Evolutionary conservation across 805 yeast genomes (phyloP), one percentile per base, ranked within the genome.

Genomic region (Teunomyces gatunensis): DNA sequence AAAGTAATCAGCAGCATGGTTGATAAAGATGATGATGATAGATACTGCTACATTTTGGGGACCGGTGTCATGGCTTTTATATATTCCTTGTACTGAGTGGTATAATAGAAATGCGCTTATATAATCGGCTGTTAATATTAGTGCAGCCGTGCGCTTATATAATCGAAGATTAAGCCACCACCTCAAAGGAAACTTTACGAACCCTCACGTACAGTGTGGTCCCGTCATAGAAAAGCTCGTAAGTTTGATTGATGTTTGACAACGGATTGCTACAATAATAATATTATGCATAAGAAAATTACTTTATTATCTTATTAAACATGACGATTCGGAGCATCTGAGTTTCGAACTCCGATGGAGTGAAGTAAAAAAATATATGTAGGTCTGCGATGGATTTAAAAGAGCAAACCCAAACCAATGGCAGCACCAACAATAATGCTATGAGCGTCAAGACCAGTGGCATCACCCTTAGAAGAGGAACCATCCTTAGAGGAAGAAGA

Each of bases 401-500:
- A 48, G 54, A 21, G 54, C 54, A 39, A 47, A 42, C 15, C 50
- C 45, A 17, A 49, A 36, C 53, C 53, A 6, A 45, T 36, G 11
- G 39, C n/a, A 27, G 50, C 42, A 46, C 50, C 40, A 27, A 32
- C 36, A 25, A 37, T 41, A 28, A 45, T 21, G 13, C 42, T 47
- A 10, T 44, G 44, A 15, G 49, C 39, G 23, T 35, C 39, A 6
- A 47, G 18, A 12, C 43, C 40, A 23, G 45, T 32, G 17, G 42
- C 47, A 33, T 42, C 29, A 12, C 37, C 36, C 27, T 25, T 25
- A 35, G 39, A 36, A 34, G 45, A 29, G 23, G 34, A 32, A 6
- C 34, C 17, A n/a, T 15, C 34, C 34, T 30, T 43, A 18, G 42
- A 37, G 25, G 45, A 37, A 30, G 45, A 18, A 32, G 39, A 21